Base-by-base conservation (phyloP, 2,329 filamentous ascomycete species). In the Colletotrichum tropicale region DNA sequence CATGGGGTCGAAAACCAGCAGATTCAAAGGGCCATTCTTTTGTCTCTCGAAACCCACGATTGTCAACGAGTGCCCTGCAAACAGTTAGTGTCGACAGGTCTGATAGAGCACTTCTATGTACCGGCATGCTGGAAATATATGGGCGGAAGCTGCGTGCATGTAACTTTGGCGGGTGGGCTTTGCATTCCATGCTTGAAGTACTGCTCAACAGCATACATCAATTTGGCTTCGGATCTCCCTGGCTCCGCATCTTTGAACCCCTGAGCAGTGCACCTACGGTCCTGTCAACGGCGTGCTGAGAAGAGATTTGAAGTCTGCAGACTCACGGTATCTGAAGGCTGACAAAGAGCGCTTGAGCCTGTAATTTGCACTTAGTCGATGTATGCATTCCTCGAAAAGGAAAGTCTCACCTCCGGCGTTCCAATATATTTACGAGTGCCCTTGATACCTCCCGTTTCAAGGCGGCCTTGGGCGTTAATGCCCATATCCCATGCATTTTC, bases 401-500 rank as follows among this genome's bases (percentile, higher is more conserved):
- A 18, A n/a, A n/a, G 55, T 62, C 82, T 78, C 87, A 95, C 94
- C 88, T 98, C 96, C 10, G 95, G 93, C 2, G 96, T 98, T 18
- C 96, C 96, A 79, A 98, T 98, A 81, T 97, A 98, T 83, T 98
- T 98, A 76, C 97, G 91, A 0, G 96, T 98, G n/a, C 93, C 93
- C 77, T 88, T 91, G 77, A 98, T 94, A 1, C 96, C 95, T 4
- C 96, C 96, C 1, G 96, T 98, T 84, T 98, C 95, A 4, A 91
- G 82, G 38, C 95, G 90, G 5, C 94, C 95, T 60, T 92, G 89
- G 5, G 90, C 82, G 80, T 98, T 97, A 82, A 97, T 95, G 1
- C 94, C 96, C 81, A 89, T 89, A 80, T 98, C 95, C 96, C 96
- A 98, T 0, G 96, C 96, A 18, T 87, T 86, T 83, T 98, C 96